Evolutionary conservation across 1,284 basidiomycete species (phyloP), one percentile per base, ranked within the genome.

Genomic region (Pseudozyma tsukubaensis): DNA sequence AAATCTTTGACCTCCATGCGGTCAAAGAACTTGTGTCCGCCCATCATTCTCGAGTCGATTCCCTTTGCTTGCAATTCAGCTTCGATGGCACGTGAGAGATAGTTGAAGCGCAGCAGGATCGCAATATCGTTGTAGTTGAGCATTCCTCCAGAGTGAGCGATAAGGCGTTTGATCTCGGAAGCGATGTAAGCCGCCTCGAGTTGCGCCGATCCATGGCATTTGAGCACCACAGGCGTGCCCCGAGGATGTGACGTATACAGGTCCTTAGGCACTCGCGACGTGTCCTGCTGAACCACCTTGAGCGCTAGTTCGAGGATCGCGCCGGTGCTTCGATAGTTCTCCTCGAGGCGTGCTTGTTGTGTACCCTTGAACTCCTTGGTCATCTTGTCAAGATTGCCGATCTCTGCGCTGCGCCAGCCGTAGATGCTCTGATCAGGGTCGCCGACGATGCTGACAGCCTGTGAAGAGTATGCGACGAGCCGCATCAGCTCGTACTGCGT

Each of bases 401-500:
- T 85, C 51, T 79, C 73, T 1, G 94, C 94, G 12, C 92, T 91
- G 8, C 94, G 89, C 94, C 94, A 96, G 13, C 92, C 92, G 77
- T 94, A 94, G 61, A 94, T 95, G 5, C 92, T 93, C 82, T 96
- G 94, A 84, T 97, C 94, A 0, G 94, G 94, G 85, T 97, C 94
- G 0, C 94, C 94, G 4, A 97, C 94, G 40, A 95, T 89, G 5
- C 91, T 94, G 32, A 94, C 88, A 18, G 72, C 64, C 35, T 71
- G 66, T 13, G 65, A 74, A 1, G 65, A 50, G 18, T 40, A 19
- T 2, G 80, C 69, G 4, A 80, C 53, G 7, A 67, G 90, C 89
- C 39, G 87, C 91, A 96, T 92, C 35, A 96, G 89, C 72, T 91
- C 88, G 82, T 94, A 95, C 84, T 96, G 94, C 7, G 90, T 90